A percentile compares a stretch with the other conserved stretches of the same genome.
Evolutionary conservation across 768 basidiomycete species (phyloP).

Genomic region (Hirschioporus abietinus): DNA sequence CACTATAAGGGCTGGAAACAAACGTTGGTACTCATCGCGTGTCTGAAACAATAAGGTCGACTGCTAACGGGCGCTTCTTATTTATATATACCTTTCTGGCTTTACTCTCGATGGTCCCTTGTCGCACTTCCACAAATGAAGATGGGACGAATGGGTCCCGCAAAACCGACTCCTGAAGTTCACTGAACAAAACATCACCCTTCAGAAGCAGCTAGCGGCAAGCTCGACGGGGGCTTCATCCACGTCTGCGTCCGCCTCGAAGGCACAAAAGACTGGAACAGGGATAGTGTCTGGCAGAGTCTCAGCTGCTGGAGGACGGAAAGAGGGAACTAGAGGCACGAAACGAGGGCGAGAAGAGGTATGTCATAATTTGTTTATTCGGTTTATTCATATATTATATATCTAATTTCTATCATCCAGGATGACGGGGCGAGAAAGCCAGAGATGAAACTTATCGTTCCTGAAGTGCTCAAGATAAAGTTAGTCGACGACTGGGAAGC

Average conservation of each 20-base stretch:
- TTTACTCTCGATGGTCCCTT: no score
- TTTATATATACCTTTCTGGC: no score
- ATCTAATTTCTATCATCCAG: slow-evolving; percentile 30
- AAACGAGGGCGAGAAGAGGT: slow-evolving; percentile 76
- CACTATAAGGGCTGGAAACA: slow-evolving; percentile 99
- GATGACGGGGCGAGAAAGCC: slow-evolving; percentile 76
- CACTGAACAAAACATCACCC: slow-evolving; percentile 71
- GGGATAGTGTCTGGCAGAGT: slow-evolving; percentile 16
- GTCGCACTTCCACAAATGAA: slow-evolving; percentile 22
- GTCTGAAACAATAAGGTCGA: neutral
- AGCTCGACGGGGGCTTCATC: slow-evolving; percentile 17
- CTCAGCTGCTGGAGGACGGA: slow-evolving; percentile 31
- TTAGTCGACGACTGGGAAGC: slow-evolving; percentile 98
- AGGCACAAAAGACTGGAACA: slow-evolving; percentile 18
- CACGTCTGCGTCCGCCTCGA: slow-evolving; percentile 28
- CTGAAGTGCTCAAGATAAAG: slow-evolving; percentile 82
- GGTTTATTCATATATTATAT: neutral
- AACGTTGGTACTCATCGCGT: slow-evolving; percentile 50
- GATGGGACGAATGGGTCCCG: slow-evolving; percentile 98
- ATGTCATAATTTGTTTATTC: slow-evolving; percentile 17
- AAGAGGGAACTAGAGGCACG: slow-evolving; percentile 60
- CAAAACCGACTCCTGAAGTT: slow-evolving; percentile 73
- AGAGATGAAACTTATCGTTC: slow-evolving; percentile 87
- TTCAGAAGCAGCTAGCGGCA: slow-evolving; percentile 64
- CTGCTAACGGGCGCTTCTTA: neutral